These are phyloP conservation scores for Candida fluviatilis DNA, from an alignment of 805 yeast genomes.

Conservation along the genomic window DNA sequence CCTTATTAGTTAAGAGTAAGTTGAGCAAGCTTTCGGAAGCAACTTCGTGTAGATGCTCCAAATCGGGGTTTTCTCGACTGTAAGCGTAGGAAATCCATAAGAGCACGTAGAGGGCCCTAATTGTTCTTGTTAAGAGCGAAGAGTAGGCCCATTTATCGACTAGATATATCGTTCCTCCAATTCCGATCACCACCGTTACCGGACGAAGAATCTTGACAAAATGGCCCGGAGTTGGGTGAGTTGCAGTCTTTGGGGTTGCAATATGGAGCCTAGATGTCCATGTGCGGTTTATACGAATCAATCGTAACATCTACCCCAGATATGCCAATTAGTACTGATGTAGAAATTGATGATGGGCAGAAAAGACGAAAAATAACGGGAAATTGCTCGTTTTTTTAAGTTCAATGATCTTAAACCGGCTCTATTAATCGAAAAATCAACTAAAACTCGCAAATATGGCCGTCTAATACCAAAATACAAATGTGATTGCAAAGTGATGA, in stretches of 20 bases:
- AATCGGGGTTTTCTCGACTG: slow-evolving; percentile 30
- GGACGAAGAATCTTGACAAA: slow-evolving; percentile 3
- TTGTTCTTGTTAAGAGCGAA: slow-evolving; percentile 50
- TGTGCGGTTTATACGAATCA: not conserved
- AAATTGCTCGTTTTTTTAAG: no score
- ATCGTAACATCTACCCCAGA: not conserved
- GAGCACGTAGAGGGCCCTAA: slow-evolving; percentile 46
- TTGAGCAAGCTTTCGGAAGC: slow-evolving; percentile 41
- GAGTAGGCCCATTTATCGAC: slow-evolving; percentile 24
- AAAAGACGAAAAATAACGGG: no score
- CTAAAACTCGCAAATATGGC: no score
- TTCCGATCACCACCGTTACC: slow-evolving; percentile 4
- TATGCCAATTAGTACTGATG: no score
- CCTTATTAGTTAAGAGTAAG: slow-evolving; percentile 31
- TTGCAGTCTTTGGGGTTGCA: no score
- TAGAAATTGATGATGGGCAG: no score
- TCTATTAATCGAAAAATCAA: no score
- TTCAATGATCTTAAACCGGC: no score
- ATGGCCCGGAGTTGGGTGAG: no score
- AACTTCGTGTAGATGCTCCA: slow-evolving; percentile 56
- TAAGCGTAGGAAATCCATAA: slow-evolving; percentile 57
- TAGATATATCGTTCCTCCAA: slow-evolving; percentile 9
- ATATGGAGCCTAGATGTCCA: no score
- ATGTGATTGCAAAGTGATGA: no score
- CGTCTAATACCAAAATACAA: no score